Conservation (phyloP, 768 basidiomycete species). For the Gelatoporia subvermispora region DNA sequence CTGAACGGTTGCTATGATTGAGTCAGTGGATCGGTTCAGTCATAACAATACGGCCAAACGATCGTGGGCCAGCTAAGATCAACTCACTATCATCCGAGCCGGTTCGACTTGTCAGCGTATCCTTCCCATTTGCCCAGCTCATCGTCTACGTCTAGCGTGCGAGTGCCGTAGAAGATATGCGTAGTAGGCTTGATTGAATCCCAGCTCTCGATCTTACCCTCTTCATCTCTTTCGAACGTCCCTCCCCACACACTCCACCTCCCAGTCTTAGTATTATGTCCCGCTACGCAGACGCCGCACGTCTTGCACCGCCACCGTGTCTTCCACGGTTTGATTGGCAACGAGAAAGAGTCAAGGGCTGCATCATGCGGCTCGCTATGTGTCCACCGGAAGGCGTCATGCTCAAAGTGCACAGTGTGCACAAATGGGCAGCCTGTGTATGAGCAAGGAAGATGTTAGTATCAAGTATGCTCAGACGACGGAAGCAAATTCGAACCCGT, state of each 20-base stretch:
- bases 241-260: slow-evolving; percentile 57
- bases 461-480: background rate
- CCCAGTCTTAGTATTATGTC: slow-evolving; percentile 44
- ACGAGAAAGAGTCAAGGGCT: slow-evolving; percentile 43
- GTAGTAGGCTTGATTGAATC: slow-evolving; percentile 54
- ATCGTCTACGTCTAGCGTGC: slow-evolving; percentile 53
- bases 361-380: slow-evolving; percentile 31
- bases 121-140: slow-evolving; percentile 60
- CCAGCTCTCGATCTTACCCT: slow-evolving; percentile 48
- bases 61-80: background rate
- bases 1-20: too few species aligned
- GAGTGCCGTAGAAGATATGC: slow-evolving; percentile 65
- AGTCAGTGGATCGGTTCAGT: too few species aligned
- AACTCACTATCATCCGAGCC: slow-evolving; percentile 19
- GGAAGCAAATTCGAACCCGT: slow-evolving; percentile 33
- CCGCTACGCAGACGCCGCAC: slow-evolving; percentile 53
- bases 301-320: slow-evolving; percentile 56
- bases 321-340: slow-evolving; percentile 52
- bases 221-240: slow-evolving; percentile 47
- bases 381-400: slow-evolving; percentile 50
- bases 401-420: slow-evolving; percentile 53
- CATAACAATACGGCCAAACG: too few species aligned
- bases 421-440: slow-evolving; percentile 54
- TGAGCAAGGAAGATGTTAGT: background rate
- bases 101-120: slow-evolving; percentile 47